Base-by-base conservation (phyloP, 2,329 filamentous ascomycete species). In the Xylariaceae sp. region DNA sequence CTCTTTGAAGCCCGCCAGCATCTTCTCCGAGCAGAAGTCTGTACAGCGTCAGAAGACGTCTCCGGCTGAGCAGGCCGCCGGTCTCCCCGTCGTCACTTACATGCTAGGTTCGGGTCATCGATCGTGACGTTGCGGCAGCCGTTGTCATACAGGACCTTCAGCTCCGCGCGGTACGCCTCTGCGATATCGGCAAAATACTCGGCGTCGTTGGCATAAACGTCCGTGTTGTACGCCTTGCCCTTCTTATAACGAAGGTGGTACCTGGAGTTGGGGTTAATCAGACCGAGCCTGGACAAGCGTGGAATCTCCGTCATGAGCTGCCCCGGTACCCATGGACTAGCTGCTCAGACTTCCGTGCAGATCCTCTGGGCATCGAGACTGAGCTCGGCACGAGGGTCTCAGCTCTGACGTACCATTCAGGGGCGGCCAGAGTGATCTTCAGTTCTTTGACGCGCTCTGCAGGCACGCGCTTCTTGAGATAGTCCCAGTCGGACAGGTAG, bases 1-100 rank as follows among this genome's bases (percentile, higher is more conserved):
- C n/a, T 70, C 69, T 40, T 75, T 71, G 72, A 80, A 86, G n/a
- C 80, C 81, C 22, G 72, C 63, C 25, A 83, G 67, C 74, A 85
- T 84, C 55, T 80, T 77, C 41, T 83, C 70, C 15, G 76, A 81
- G 58, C 81, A 86, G 58, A 86, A 86, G 57, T 85, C 77, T 81
- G 19, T 4, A 12, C 8, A 6, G 13, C 5, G 9, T n/a, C 21
- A 16, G 21, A 8, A n/a, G 5, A 8, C 21, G 21, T 23, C 8
- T 8, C n/a, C 8, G 21, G 21, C 21, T 23, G 21, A 23, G n/a
- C n/a, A 23, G 21, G n/a, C 21, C 21, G 21, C 8, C 21, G n/a
- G 8, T 23, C 21, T 23, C n/a, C 19, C 18, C 11, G 24, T 42
- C 8, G 39, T 11, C 29, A 60, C 75, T 61, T 58, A 80, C 77